Conservation (phyloP, 345 rosid genomes). For the Gossypium ekmanianum region DNA sequence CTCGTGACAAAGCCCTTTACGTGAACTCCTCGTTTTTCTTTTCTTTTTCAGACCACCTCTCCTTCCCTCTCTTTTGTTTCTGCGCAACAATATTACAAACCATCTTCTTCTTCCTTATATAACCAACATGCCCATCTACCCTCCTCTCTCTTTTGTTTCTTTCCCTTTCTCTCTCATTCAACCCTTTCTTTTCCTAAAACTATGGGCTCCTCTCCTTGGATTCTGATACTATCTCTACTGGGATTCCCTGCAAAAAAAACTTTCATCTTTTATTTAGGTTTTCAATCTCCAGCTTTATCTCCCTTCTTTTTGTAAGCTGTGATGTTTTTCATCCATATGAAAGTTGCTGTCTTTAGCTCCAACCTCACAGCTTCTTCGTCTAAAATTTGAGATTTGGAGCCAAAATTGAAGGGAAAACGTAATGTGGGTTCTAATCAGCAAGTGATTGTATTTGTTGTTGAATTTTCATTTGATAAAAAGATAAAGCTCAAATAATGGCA, state of each 20-base stretch:
- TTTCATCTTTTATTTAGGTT: slow-evolving; percentile 23
- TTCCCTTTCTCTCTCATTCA: slow-evolving; percentile 6
- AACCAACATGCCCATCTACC: slow-evolving; percentile 11
- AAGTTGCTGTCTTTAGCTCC: neutral
- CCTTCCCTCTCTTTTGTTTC: slow-evolving; percentile 26
- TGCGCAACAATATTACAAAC: neutral
- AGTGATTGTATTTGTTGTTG: neutral
- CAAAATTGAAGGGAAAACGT: neutral
- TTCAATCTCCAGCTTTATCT: slow-evolving; percentile 28
- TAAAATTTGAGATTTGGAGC: neutral
- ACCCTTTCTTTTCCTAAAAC: slow-evolving; percentile 17
- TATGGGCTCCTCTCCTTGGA: neutral
- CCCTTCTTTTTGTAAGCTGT: slow-evolving; percentile 8
- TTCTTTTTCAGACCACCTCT: slow-evolving; percentile 31
- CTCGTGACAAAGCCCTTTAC: slow-evolving; percentile 55
- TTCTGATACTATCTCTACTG: slow-evolving; percentile 23
- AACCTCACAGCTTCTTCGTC: neutral
- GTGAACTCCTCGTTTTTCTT: slow-evolving; percentile 25
- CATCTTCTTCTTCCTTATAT: slow-evolving; percentile 23
- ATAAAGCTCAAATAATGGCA: slow-evolving; percentile 32
- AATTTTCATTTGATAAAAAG: neutral
- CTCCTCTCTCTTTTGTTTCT: slow-evolving; percentile 24
- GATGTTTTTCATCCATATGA: slow-evolving; percentile 20
- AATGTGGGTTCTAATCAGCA: slow-evolving; percentile 11
- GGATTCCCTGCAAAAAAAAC: slow-evolving; percentile 18